Evolutionary conservation across 768 basidiomycete genomes (phyloP).

Genomic region (Collybiopsis luxurians): DNA sequence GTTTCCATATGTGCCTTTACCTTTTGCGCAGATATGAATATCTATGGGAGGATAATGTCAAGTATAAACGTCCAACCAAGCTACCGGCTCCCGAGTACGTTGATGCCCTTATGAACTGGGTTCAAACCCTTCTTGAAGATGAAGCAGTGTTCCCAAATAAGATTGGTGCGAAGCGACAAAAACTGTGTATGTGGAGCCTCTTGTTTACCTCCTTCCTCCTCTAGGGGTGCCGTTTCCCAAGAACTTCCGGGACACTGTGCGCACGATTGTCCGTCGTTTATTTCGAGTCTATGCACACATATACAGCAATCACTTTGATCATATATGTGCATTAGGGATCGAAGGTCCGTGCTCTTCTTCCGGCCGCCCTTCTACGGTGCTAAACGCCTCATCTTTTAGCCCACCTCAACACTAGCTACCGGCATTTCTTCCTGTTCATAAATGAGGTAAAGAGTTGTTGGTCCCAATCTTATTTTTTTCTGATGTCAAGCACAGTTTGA

Average conservation of each 20-base stretch:
- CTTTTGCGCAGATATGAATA: constrained; percentile 76
- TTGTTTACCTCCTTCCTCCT: not conserved
- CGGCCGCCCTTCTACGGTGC: not conserved
- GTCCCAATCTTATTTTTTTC: not conserved
- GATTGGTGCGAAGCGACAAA: constrained; percentile 88
- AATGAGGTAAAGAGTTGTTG: constrained; percentile 66
- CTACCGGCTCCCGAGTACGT: constrained; percentile 96
- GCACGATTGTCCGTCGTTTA: constrained; percentile 86
- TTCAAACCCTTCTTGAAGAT: constrained; percentile 89
- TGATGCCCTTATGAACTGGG: constrained; percentile 99
- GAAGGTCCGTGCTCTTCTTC: constrained; percentile 62
- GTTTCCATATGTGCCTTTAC: not conserved
- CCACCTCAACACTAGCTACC: constrained; percentile 97
- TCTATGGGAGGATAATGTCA: constrained; percentile 89
- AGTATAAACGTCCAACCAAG: constrained; percentile 88
- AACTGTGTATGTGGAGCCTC: too few species aligned
- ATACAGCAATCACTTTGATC: constrained; percentile 99
- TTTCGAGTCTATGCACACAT: constrained; percentile 98
- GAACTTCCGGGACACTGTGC: constrained; percentile 87
- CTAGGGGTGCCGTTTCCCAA: constrained; percentile 87
- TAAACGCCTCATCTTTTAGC: constrained; percentile 44
- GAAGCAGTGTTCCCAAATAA: constrained; percentile 91
- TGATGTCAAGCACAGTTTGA: constrained; percentile 59
- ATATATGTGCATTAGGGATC: constrained; percentile 96
- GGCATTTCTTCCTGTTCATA: constrained; percentile 96